Base-by-base conservation (phyloP, 177 flowering plant genomes). In the Vitis hybrid region DNA sequence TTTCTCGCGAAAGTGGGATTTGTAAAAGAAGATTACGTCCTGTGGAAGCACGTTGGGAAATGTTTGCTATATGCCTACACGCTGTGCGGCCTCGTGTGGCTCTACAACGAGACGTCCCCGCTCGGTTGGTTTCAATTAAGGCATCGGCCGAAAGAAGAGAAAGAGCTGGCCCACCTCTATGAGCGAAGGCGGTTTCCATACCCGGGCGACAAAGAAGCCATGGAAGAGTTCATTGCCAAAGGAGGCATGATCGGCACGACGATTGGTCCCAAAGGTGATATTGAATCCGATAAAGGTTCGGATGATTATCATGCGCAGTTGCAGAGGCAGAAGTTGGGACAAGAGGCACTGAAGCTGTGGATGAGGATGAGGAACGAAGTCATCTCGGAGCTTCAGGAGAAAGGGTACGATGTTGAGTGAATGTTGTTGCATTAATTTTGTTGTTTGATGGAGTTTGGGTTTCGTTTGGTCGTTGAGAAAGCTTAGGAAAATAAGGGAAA, bases 321-420 rank as follows among this genome's bases (percentile, higher is more conserved):
- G 81, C 91, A 93, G 87, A 76, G 87, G 17, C 77, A 85, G 87
- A 91, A 86, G 83, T 73, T 89, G 9, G 94, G 90, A 24, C 88
- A 82, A 17, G 96, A 94, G 68, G 88, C 95, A 47, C 76, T 69
- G 75, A 92, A 89, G 85, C 76, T 94, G 68, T 92, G 97, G 98
- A 17, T 85, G 12, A 81, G 96, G 81, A 94, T 94, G 98, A 87
- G 90, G 83, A 92, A 88, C 68, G 98, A 94, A 76, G 98, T 94
- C 64, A 68, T 91, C 47, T 18, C 82, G 1, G 98, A 94, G 82
- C 93, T 94, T 68, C 94, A 87, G 67, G 94, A 91, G 75, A 90
- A 89, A 77, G 98, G 97, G 47, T 91, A 76, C 18, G 95, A 90
- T 70, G 74, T 89, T 50, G 95, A 94, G 72, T 93, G 76, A 88